These are phyloP conservation scores for Penicillium sp. DNA, from an alignment of 2,329 filamentous ascomycete genomes.

Conservation along the genomic window DNA sequence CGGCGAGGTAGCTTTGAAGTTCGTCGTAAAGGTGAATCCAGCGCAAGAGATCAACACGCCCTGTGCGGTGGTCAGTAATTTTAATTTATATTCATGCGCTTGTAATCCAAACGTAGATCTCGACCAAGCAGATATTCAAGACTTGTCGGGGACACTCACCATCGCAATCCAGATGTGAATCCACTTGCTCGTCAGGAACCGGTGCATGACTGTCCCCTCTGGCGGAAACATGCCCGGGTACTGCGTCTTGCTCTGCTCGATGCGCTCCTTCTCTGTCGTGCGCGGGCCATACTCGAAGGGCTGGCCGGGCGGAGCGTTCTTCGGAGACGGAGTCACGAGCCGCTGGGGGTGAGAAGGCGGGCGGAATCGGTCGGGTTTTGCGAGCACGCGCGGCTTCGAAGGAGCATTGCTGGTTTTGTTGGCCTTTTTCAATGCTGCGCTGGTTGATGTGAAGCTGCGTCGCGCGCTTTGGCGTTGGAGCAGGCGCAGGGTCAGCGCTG, in stretches of 20 bases:
- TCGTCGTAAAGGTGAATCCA: constrained; percentile 69
- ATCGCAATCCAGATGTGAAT: constrained; percentile 83
- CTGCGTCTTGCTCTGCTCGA: constrained; percentile 63
- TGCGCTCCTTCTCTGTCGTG: constrained; percentile 60
- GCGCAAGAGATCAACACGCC: constrained; percentile 69
- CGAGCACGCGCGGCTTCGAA: constrained; percentile 68
- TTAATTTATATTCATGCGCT: too few relatives aligned
- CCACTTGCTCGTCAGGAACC: constrained; percentile 73
- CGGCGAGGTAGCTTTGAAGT: constrained; percentile 76
- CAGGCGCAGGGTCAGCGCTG: constrained; percentile 31
- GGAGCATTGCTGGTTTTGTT: constrained; percentile 11
- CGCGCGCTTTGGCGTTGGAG: constrained; percentile 21
- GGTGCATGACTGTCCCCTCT: constrained; percentile 75
- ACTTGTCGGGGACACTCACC: constrained; percentile 51
- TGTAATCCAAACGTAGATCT: too few relatives aligned
- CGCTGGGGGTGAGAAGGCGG: constrained; percentile 85
- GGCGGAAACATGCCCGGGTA: constrained; percentile 92
- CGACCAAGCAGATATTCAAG: too few relatives aligned
- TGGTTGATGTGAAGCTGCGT: constrained; percentile 28
- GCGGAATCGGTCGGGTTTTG: constrained; percentile 84
- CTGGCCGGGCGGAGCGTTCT: constrained; percentile 20
- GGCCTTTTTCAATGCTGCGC: constrained; percentile 10
- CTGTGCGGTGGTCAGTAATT: constrained; percentile 34
- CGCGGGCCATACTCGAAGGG: constrained; percentile 74
- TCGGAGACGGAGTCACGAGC: constrained; percentile 42